Conservation (phyloP, 192 early-diverging fungal genomes). For the Neocallimastix lanati region DNA sequence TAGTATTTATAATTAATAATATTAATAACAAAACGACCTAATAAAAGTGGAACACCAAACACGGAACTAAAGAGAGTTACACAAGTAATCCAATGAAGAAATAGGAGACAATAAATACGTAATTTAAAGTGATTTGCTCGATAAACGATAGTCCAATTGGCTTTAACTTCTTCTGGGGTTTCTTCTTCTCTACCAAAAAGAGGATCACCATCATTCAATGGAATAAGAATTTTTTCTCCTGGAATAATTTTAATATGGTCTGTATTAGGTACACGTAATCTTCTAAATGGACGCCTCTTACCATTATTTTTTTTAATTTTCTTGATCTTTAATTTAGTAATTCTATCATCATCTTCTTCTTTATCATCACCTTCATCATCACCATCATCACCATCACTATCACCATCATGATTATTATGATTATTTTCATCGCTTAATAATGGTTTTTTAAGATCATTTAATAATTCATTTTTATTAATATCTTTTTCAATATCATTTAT, state of each 20-base stretch:
- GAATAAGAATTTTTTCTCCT: conserved; percentile 62
- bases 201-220: conserved; percentile 18
- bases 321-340: background rate
- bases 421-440: too few relatives aligned
- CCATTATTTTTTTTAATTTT: conserved; percentile 25
- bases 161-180: conserved; percentile 21
- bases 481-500: too few relatives aligned
- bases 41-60: background rate
- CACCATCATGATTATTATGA: too few relatives aligned
- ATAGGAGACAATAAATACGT: conserved; percentile 20
- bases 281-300: conserved; percentile 30
- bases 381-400: conserved; percentile 4
- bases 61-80: background rate
- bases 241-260: conserved; percentile 71
- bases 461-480: too few relatives aligned
- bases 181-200: conserved; percentile 21
- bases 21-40: background rate
- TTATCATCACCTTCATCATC: conserved; percentile 20
- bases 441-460: too few relatives aligned
- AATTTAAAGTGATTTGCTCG: conserved; percentile 49
- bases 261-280: conserved; percentile 64
- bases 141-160: conserved; percentile 63
- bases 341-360: conserved; percentile 10
- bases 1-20: background rate
- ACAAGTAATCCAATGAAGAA: background rate